Percentiles rank a stretch among this genome's conserved stretches.
Evolutionary conservation across 768 basidiomycete species (phyloP).

Genomic region (Suillus paluster): DNA sequence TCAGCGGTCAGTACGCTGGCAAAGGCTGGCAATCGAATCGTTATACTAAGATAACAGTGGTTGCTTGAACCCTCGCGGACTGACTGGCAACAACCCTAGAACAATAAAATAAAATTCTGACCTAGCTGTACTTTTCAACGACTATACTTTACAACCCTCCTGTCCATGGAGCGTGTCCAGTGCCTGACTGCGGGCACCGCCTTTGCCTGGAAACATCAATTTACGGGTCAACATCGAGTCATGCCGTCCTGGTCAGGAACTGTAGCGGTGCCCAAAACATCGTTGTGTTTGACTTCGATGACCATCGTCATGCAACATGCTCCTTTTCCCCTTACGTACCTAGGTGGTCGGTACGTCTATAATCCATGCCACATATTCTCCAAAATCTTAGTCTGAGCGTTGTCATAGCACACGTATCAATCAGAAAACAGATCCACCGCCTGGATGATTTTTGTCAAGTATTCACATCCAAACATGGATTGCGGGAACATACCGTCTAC

Average conservation of each 20-base stretch:
- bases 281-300: not conserved
- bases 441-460: constrained; percentile 11
- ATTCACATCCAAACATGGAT: not conserved
- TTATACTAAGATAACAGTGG: not conserved
- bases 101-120: not conserved
- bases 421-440: constrained; percentile 28
- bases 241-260: too few species aligned
- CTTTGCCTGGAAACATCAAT: too few species aligned
- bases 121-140: too few species aligned
- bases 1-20: not conserved
- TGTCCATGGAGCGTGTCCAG: too few species aligned
- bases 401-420: not conserved
- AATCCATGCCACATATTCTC: not conserved
- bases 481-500: constrained; percentile 41
- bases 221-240: too few species aligned
- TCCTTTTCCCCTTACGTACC: not conserved
- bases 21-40: not conserved
- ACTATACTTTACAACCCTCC: too few species aligned
- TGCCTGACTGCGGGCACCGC: too few species aligned
- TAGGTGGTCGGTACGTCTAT: not conserved
- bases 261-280: not conserved
- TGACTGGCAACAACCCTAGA: not conserved
- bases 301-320: not conserved
- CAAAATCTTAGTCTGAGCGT: not conserved
- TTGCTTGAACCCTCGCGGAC: not conserved